Percentiles rank a stretch among this genome's conserved stretches.
Conservation (phyloP, 164 flowering plant genomes). For the Magnolia kwangsiensis region DNA sequence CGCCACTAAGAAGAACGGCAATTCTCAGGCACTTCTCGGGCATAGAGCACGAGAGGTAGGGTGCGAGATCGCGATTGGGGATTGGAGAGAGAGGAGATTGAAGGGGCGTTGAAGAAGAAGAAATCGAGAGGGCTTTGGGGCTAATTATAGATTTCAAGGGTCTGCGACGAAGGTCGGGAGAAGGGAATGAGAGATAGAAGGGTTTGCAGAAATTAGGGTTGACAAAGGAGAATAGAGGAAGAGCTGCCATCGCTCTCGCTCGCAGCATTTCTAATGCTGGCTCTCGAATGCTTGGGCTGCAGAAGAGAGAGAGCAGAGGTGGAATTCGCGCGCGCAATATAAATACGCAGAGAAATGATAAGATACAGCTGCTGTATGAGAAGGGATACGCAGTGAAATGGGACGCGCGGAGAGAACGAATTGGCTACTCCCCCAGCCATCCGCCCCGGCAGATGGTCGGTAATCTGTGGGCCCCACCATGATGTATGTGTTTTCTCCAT, state of each 20-base stretch:
- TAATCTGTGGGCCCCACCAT: too few species aligned
- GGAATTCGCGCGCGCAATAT: background rate
- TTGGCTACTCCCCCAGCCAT: too few species aligned
- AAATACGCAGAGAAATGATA: too few species aligned
- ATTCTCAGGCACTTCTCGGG: slow-evolving; percentile 56
- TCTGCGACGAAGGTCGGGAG: background rate
- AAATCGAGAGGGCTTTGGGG: slow-evolving; percentile 4
- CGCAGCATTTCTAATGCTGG: slow-evolving; percentile 12
- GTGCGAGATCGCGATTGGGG: slow-evolving; percentile 26
- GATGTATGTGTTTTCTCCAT: too few species aligned
- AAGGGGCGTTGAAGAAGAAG: slow-evolving; percentile 8
- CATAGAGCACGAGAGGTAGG: slow-evolving; percentile 62
- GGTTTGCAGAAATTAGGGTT: slow-evolving; percentile 8
- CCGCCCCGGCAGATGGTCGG: too few species aligned
- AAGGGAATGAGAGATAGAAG: slow-evolving; percentile 4
- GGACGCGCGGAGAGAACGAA: too few species aligned
- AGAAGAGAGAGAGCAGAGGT: background rate
- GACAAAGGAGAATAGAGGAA: slow-evolving; percentile 16
- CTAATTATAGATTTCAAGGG: slow-evolving; percentile 12
- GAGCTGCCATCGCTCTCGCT: slow-evolving; percentile 15
- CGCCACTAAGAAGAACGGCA: slow-evolving; percentile 89
- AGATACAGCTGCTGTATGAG: too few species aligned
- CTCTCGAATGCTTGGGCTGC: background rate
- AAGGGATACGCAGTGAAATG: too few species aligned
- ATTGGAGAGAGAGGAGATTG: background rate